Conservation (phyloP, 768 basidiomycete genomes). For the Sporobolomyces pararoseus region DNA sequence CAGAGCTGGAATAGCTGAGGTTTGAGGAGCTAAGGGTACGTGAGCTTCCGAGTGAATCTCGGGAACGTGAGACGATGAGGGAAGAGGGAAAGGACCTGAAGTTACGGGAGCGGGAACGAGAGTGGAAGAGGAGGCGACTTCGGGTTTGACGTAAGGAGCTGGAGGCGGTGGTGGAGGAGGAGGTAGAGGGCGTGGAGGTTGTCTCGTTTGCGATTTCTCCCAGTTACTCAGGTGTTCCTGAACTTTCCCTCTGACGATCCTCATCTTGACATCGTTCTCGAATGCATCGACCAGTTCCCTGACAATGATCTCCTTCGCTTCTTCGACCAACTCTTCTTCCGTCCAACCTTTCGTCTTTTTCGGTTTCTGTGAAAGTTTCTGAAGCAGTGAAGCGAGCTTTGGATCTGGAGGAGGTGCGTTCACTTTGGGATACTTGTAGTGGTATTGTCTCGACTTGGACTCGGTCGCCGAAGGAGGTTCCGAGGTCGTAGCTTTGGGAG, state of each 20-base stretch:
- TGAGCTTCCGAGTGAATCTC: conserved; percentile 3
- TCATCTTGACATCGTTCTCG: conserved; percentile 33
- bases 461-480: not conserved
- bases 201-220: conserved; percentile 18
- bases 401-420: not conserved
- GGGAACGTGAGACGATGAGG: not conserved
- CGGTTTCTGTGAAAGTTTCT: conserved; percentile 10
- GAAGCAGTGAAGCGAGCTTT: conserved; percentile 14
- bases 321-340: conserved; percentile 33
- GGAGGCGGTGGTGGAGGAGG: not conserved
- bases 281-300: conserved; percentile 39
- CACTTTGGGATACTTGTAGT: not conserved
- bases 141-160: no score
- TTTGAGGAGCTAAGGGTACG: not conserved
- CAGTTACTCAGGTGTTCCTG: conserved; percentile 34
- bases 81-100: not conserved
- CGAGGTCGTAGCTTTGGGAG: not conserved
- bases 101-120: no score
- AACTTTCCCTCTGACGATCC: conserved; percentile 35
- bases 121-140: not conserved
- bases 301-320: conserved; percentile 38
- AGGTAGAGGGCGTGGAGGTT: not conserved
- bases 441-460: not conserved
- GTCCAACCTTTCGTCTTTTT: conserved; percentile 40
- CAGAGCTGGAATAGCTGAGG: not conserved